Conservation (phyloP, 805 yeast genomes). For the Huiozyma naganishii region DNA sequence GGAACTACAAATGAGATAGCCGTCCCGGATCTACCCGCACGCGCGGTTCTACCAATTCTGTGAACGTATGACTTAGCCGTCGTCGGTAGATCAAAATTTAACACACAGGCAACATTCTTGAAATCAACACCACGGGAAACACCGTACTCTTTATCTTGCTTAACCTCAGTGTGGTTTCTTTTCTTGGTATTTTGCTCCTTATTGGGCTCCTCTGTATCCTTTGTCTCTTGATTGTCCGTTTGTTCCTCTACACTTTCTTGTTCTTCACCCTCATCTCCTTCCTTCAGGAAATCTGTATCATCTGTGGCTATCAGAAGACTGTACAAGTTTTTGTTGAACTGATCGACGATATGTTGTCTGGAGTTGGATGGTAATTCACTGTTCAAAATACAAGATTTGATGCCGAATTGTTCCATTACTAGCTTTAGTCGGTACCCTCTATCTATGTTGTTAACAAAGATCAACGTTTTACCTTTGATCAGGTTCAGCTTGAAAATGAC, state of each 20-base stretch:
- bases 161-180: conserved; percentile 21
- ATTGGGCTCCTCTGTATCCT: conserved; percentile 10
- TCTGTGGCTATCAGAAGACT: conserved; percentile 89
- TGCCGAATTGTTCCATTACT: conserved; percentile 90
- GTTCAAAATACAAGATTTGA: conserved; percentile 77
- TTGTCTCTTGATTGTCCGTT: background rate
- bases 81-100: conserved; percentile 88
- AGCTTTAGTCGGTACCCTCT: conserved; percentile 88
- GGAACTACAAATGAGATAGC: conserved; percentile 88
- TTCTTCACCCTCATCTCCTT: conserved; percentile 32
- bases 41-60: conserved; percentile 93
- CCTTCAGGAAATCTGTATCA: conserved; percentile 55
- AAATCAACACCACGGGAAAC: conserved; percentile 97
- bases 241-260: conserved; percentile 4
- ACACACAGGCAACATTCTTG: conserved; percentile 89
- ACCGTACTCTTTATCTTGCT: conserved; percentile 70
- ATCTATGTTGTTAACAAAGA: conserved; percentile 89
- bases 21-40: conserved; percentile 94
- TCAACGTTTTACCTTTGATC: conserved; percentile 80
- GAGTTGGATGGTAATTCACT: conserved; percentile 90
- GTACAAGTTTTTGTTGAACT: conserved; percentile 84
- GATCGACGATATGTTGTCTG: conserved; percentile 88
- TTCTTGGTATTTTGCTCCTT: conserved; percentile 10
- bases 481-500: conserved; percentile 82
- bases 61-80: conserved; percentile 85